These are phyloP conservation scores for Sporobolomyces phaffii DNA, from an alignment of 768 basidiomycete species.

Conservation along the genomic window DNA sequence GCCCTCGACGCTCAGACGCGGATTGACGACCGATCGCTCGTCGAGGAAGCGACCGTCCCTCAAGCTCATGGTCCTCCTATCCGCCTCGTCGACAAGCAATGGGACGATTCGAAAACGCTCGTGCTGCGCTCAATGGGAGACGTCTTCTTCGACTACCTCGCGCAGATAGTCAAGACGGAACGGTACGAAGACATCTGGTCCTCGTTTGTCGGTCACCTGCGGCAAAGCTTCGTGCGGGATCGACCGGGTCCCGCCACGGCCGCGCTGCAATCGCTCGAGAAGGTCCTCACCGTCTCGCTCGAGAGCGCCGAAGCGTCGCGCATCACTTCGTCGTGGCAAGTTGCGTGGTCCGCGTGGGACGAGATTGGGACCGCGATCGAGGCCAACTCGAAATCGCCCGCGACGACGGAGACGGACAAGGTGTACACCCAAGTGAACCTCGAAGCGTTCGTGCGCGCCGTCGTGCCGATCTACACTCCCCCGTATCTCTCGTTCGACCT, in stretches of 20 bases:
- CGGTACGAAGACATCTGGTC: conserved; percentile 69
- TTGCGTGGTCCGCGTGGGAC: conserved; percentile 69
- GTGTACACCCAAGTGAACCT: conserved; percentile 81
- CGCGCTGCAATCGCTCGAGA: conserved; percentile 77
- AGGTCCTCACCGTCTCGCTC: conserved; percentile 58
- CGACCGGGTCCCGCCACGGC: conserved; percentile 67
- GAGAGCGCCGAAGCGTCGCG: conserved; percentile 44
- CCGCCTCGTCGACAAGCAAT: conserved; percentile 51
- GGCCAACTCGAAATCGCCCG: conserved; percentile 20
- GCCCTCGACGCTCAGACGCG: conserved; percentile 50
- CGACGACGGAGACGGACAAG: not conserved
- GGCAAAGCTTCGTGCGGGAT: conserved; percentile 64
- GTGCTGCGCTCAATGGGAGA: conserved; percentile 76
- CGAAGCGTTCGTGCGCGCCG: conserved; percentile 68
- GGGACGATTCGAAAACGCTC: conserved; percentile 83
- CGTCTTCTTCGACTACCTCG: conserved; percentile 73
- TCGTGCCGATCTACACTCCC: conserved; percentile 53
- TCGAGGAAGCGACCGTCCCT: conserved; percentile 25
- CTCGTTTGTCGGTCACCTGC: conserved; percentile 65
- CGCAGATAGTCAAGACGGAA: conserved; percentile 65
- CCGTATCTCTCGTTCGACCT: conserved; percentile 45
- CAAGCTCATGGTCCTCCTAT: conserved; percentile 30
- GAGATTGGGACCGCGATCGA: conserved; percentile 37
- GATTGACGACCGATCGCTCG: conserved; percentile 39
- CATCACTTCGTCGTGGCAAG: conserved; percentile 54